Evolutionary conservation across 306 rosid genomes (phyloP), one percentile per base, ranked within the genome.

Genomic region (Abrus pulchellus): DNA sequence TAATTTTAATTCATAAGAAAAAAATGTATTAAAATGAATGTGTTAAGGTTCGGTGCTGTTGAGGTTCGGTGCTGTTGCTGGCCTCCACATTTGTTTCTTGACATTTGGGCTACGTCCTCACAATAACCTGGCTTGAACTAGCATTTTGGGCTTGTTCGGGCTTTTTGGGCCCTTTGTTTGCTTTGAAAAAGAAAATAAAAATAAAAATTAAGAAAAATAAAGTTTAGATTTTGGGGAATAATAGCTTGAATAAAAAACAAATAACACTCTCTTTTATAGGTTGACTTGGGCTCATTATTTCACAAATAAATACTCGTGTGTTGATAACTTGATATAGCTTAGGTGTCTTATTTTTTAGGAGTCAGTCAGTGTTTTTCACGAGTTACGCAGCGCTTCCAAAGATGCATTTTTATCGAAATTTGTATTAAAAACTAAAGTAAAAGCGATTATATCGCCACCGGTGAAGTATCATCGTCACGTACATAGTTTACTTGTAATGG

Each of bases 391-490:
- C 20, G 20, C 59, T 40, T 53, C 28, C 61, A 44, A 57, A 47
- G 43, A 1, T 45, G 9, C 57, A 66, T 33, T 68, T 20, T 52
- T 52, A 48, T 20, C 61, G 2, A 52, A 55, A 44, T 5, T 20
- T 68, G 9, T 7, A 40, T 53, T 62, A 32, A 36, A 38, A 49
- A 27, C 65, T 5, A 20, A 20, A 20, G 20, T 7, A 14, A 47
- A 20, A 43, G 44, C 1, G 36, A 60, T 34, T 53, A 52, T 52
- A n/a, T n/a, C 34, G 14, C 49, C 57, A 32, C 27, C 5, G 14
- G 61, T 81, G 20, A 67, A 56, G 45, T 36, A 47, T 68, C 43
- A 38, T 7, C 40, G 28, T 66, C 70, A 65, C 44, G 9, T 55
- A 3, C 44, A 62, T 5, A 11, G 67, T 29, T 73, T 2, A 7